phyloP scores from a whole-genome alignment of 1,284 basidiomycete genomes.

The Leccinum fallax region DNA sequence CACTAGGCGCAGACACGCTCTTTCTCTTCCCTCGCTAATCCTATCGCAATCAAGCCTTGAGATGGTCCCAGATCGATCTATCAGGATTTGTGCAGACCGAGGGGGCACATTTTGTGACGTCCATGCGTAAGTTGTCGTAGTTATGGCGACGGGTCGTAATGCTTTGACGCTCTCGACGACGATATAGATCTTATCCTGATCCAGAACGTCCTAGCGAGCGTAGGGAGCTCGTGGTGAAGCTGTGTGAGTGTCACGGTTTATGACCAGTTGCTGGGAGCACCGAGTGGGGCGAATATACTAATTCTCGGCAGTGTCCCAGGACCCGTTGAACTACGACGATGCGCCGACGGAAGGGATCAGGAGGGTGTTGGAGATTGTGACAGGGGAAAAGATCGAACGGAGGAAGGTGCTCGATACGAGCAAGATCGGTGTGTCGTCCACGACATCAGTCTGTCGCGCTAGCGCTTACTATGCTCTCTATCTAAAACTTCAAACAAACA shows the following conservation, averaged over 20 bases:
- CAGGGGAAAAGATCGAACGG: conserved; percentile 66
- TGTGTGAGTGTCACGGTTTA: conserved; percentile 52
- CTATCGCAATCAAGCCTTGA: background rate
- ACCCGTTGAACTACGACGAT: conserved; percentile 86
- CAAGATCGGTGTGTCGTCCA: conserved; percentile 69
- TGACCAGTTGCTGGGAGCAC: background rate
- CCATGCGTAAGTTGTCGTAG: conserved; percentile 56
- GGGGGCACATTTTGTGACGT: conserved; percentile 85
- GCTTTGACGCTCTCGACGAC: conserved; percentile 1
- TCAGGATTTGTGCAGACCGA: conserved; percentile 56
- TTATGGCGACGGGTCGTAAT: background rate
- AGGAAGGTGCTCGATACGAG: conserved; percentile 71
- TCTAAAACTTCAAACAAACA: background rate
- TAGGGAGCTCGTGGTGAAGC: conserved; percentile 80
- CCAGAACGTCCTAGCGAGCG: conserved; percentile 57
- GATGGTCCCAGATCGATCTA: conserved; percentile 59
- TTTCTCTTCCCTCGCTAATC: background rate
- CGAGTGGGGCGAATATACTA: background rate
- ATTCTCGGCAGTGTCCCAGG: conserved; percentile 70
- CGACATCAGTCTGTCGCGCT: background rate
- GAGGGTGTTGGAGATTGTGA: conserved; percentile 83
- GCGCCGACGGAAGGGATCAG: conserved; percentile 95
- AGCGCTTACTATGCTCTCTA: background rate
- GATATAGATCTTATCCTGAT: conserved; percentile 69
- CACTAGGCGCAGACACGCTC: background rate